Evolutionary conservation across 345 rosid genomes (phyloP).

Genomic region (Viola odorata): DNA sequence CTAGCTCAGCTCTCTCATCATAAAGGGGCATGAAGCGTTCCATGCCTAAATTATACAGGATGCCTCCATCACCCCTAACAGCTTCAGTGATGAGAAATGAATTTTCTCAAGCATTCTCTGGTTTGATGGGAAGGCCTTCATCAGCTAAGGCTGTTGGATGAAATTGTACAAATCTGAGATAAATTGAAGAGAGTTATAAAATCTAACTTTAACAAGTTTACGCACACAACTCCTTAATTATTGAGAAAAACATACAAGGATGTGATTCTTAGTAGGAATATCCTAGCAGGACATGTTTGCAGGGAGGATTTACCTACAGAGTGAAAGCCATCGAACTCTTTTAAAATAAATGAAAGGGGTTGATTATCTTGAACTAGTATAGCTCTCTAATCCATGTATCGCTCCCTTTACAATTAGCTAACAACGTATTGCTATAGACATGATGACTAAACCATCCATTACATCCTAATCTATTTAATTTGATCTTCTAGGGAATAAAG

Average conservation of each 20-base stretch:
- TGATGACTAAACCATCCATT: no score
- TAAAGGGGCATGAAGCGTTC: constrained; percentile 86
- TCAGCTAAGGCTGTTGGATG: constrained; percentile 98
- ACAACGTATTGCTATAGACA: no score
- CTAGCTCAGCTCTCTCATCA: constrained; percentile 90
- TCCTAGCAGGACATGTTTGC: not conserved
- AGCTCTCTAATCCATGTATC: no score
- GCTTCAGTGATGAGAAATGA: constrained; percentile 92
- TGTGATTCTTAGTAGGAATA: not conserved
- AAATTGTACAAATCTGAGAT: constrained; percentile 86
- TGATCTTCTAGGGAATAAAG: no score
- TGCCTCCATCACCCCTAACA: constrained; percentile 90
- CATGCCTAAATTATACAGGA: constrained; percentile 73
- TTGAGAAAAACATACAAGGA: not conserved
- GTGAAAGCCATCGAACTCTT: not conserved
- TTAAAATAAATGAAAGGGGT: not conserved
- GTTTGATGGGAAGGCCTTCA: constrained; percentile 83
- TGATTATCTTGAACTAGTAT: no score
- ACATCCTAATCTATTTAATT: no score
- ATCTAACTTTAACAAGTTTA: no score
- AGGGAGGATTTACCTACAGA: not conserved
- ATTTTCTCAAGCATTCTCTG: constrained; percentile 57
- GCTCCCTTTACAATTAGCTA: no score
- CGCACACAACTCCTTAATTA: not conserved
- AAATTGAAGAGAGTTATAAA: not conserved